Conservation (phyloP, 257 asterid genomes). For the Solanum raphanifolium region DNA sequence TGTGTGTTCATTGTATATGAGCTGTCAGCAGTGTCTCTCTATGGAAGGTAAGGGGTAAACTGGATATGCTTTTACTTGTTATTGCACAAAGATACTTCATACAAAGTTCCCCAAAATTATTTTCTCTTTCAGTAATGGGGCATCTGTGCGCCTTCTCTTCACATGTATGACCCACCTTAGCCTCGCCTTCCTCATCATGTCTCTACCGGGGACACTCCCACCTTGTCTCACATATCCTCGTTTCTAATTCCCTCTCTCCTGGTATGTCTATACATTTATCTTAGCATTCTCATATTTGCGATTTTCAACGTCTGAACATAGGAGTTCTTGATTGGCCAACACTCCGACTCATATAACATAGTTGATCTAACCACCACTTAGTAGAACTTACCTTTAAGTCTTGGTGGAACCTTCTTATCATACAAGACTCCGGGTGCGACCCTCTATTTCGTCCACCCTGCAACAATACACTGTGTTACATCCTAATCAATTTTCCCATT, state of each 20-base stretch:
- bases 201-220: background rate
- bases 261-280: background rate
- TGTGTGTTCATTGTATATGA: background rate
- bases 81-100: background rate
- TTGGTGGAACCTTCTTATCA: background rate
- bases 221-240: background rate
- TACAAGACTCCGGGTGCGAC: background rate
- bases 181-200: background rate
- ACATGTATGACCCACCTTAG: background rate
- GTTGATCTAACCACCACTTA: background rate
- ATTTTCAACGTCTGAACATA: background rate
- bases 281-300: background rate
- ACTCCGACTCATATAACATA: background rate
- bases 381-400: background rate
- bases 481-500: background rate
- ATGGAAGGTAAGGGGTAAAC: background rate
- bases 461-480: background rate
- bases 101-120: background rate
- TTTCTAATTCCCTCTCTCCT: background rate
- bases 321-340: background rate
- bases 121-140: background rate
- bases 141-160: background rate
- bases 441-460: background rate
- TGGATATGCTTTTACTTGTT: background rate
- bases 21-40: background rate